Percentiles rank a stretch among this genome's conserved stretches.
These are phyloP conservation scores for Astrephomene gubernaculifera DNA, from an alignment of 139 green algal genomes.

Conservation along the genomic window DNA sequence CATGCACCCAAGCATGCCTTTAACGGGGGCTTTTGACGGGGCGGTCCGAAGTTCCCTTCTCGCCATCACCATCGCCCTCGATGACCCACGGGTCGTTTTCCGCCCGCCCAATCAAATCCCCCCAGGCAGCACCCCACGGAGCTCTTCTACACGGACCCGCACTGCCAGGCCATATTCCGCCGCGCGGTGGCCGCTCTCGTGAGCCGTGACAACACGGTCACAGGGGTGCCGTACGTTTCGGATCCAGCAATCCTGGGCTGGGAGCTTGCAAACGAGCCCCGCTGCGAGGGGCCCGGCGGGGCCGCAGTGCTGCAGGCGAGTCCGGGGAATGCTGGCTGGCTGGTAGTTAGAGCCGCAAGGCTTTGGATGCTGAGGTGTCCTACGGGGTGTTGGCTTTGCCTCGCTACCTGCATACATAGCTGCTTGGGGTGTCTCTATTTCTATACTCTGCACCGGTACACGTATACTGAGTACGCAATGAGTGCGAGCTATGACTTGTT, in stretches of 20 bases:
- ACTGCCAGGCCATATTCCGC: slow-evolving; percentile 14
- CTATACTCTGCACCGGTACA: too few species aligned
- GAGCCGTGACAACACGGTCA: slow-evolving; percentile 12
- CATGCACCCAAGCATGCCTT: too few species aligned
- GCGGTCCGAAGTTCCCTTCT: too few species aligned
- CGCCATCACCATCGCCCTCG: too few species aligned
- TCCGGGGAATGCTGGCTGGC: too few species aligned
- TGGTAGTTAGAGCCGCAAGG: too few species aligned
- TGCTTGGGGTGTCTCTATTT: too few species aligned
- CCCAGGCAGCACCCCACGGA: slow-evolving; percentile 19
- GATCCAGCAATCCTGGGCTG: slow-evolving; percentile 87
- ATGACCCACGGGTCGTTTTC: too few species aligned
- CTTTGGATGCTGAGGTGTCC: not conserved
- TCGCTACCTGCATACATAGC: too few species aligned
- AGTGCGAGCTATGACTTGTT: too few species aligned
- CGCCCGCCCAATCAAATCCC: not conserved
- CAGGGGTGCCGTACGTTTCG: slow-evolving; percentile 59
- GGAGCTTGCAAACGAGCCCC: slow-evolving; percentile 87
- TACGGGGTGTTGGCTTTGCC: not conserved
- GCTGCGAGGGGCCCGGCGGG: slow-evolving; percentile 58
- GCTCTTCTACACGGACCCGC: slow-evolving; percentile 35
- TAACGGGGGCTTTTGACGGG: too few species aligned
- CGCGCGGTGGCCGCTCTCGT: not conserved
- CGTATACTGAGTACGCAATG: too few species aligned
- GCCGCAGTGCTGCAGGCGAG: slow-evolving; percentile 4